Conservation (phyloP, 192 early-diverging fungal species). For the Coemansia sp. region DNA sequence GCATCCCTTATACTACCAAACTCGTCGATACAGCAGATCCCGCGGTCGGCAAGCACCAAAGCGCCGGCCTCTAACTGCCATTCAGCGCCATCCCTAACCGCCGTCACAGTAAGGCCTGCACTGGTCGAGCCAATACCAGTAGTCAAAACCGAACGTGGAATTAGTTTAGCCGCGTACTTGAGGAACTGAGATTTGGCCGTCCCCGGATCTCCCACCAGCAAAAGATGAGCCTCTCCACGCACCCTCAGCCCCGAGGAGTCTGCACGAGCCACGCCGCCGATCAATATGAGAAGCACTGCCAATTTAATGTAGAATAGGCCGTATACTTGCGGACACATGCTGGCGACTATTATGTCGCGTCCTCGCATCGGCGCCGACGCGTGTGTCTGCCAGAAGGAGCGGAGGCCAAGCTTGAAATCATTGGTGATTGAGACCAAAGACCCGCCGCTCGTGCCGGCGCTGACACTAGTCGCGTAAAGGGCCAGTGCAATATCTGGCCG, state of each 20-base stretch:
- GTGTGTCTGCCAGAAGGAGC: conserved; percentile 61
- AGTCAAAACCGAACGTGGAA: conserved; percentile 71
- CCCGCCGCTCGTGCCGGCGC: conserved; percentile 56
- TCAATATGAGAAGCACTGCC: conserved; percentile 71
- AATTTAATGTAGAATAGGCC: conserved; percentile 74
- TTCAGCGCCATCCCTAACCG: conserved; percentile 73
- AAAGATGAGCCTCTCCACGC: conserved; percentile 73
- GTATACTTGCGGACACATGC: conserved; percentile 73
- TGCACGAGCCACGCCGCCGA: conserved; percentile 66
- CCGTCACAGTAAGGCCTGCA: conserved; percentile 78
- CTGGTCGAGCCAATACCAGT: conserved; percentile 78
- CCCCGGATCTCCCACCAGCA: conserved; percentile 81
- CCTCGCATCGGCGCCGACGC: conserved; percentile 20
- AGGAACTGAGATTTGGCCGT: conserved; percentile 83
- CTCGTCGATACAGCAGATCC: conserved; percentile 84
- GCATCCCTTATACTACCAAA: conserved; percentile 77
- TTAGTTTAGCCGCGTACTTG: conserved; percentile 67
- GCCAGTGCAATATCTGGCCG: conserved; percentile 68
- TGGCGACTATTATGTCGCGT: conserved; percentile 63
- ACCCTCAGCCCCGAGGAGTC: conserved; percentile 66
- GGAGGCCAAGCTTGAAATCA: conserved; percentile 62
- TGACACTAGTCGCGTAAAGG: conserved; percentile 66
- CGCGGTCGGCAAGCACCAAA: conserved; percentile 76
- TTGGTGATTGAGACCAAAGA: conserved; percentile 56
- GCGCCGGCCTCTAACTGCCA: conserved; percentile 87